Evolutionary conservation across 306 rosid species (phyloP).

Genomic region (Prunus davidiana): DNA sequence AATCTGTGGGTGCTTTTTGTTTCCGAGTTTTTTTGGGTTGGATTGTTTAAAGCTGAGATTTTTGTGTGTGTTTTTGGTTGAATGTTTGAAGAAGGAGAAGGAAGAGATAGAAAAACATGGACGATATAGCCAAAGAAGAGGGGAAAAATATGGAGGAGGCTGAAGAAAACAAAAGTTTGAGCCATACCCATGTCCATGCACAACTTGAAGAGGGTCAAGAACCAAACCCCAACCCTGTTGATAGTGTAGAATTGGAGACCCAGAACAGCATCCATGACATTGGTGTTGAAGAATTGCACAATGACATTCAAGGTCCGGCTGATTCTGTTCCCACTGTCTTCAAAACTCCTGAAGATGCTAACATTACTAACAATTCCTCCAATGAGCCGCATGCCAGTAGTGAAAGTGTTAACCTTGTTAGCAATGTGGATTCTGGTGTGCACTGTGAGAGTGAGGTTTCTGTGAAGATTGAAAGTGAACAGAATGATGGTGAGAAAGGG

Average conservation of each 20-base stretch:
- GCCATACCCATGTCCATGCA: not conserved
- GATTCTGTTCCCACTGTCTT: not conserved
- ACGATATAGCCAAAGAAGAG: not conserved
- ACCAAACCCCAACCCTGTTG: slow-evolving; percentile 11
- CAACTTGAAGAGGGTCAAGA: not conserved
- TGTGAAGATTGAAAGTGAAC: slow-evolving; percentile 2
- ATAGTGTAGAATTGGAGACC: slow-evolving; percentile 6
- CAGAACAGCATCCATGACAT: slow-evolving; percentile 6
- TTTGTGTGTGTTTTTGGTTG: not conserved
- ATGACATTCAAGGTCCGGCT: not conserved
- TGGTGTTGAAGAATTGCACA: slow-evolving; percentile 4
- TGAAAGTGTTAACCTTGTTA: not conserved
- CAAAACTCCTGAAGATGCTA: not conserved
- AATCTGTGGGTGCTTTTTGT: not conserved
- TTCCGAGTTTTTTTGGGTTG: not conserved
- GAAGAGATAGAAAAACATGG: not conserved
- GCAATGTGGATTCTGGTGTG: not conserved
- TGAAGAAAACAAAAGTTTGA: not conserved
- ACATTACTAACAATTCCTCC: not conserved
- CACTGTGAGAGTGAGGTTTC: slow-evolving; percentile 7
- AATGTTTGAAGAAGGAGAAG: not conserved
- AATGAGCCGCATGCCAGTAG: not conserved
- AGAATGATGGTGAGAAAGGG: slow-evolving; percentile 11
- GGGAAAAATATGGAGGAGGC: not conserved
- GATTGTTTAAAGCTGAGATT: not conserved